Percentiles rank a stretch among this genome's conserved stretches.
Evolutionary conservation across 805 yeast genomes (phyloP).

Genomic region (Maudiozyma saulgeensis): DNA sequence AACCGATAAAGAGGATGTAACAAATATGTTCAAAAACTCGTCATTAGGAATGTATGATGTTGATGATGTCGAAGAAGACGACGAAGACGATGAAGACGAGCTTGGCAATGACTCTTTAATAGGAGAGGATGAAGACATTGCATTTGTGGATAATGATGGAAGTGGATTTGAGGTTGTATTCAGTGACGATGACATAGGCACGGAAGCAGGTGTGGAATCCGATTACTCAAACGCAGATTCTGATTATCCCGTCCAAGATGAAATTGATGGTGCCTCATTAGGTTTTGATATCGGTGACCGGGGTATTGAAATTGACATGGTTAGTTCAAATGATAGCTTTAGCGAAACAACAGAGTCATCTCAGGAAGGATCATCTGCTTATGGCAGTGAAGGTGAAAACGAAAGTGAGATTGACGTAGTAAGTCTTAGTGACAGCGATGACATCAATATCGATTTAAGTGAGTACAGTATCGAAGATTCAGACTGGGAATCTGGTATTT

Average conservation of each 20-base stretch:
- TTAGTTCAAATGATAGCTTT: background rate
- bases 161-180: conserved; percentile 29
- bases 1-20: conserved; percentile 58
- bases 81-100: conserved; percentile 33
- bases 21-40: conserved; percentile 78
- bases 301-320: conserved; percentile 13
- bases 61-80: conserved; percentile 58
- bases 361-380: background rate
- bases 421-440: conserved; percentile 24
- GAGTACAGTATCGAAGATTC: conserved; percentile 30
- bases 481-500: conserved; percentile 30
- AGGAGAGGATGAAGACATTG: conserved; percentile 34
- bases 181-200: conserved; percentile 26
- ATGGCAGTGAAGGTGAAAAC: background rate
- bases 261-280: background rate
- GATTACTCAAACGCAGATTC: conserved; percentile 7
- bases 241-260: conserved; percentile 10
- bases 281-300: conserved; percentile 24
- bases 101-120: conserved; percentile 31
- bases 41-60: conserved; percentile 92
- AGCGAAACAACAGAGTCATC: background rate
- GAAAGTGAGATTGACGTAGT: conserved; percentile 18
- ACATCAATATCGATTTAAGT: conserved; percentile 26
- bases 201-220: conserved; percentile 18
- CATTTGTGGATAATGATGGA: conserved; percentile 30